phyloP scores from a whole-genome alignment of 139 green algal genomes.

The Astrephomene gubernaculifera region DNA sequence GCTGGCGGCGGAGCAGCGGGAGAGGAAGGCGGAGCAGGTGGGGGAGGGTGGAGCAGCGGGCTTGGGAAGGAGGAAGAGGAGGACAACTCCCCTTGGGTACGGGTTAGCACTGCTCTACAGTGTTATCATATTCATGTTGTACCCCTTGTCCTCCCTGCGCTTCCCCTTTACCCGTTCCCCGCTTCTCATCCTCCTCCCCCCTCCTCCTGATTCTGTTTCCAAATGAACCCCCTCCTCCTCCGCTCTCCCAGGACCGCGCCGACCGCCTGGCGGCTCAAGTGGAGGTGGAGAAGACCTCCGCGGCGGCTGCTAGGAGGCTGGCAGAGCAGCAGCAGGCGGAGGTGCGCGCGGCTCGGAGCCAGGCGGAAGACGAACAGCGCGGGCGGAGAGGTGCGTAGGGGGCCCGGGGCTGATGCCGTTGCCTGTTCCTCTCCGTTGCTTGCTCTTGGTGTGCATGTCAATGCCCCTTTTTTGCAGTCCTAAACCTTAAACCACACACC shows the following conservation, averaged over 20 bases:
- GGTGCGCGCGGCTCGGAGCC: neutral
- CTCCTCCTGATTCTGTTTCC: no score
- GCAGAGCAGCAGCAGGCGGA: constrained; percentile 20
- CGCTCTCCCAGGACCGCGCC: constrained; percentile 9
- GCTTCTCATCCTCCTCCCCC: no score
- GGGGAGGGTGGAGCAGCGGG: neutral
- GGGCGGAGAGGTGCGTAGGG: constrained; percentile 4
- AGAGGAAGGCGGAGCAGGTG: constrained; percentile 34
- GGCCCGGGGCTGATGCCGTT: neutral
- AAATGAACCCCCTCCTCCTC: no score
- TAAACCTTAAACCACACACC: no score
- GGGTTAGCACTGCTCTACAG: no score
- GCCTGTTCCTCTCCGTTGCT: neutral
- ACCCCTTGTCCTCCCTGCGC: no score
- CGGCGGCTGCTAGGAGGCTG: neutral
- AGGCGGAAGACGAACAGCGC: constrained; percentile 29
- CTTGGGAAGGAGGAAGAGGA: no score
- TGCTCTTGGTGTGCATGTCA: no score
- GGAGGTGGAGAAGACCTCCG: constrained; percentile 25
- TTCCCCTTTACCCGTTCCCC: no score
- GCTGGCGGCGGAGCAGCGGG: constrained; percentile 16
- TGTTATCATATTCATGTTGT: no score
- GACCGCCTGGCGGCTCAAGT: constrained; percentile 23
- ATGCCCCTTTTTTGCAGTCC: no score
- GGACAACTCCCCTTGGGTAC: no score